Percentiles rank a stretch among this genome's conserved stretches.
These are phyloP conservation scores for Calocybe cyanea DNA, from an alignment of 768 basidiomycete genomes.

Conservation along the genomic window DNA sequence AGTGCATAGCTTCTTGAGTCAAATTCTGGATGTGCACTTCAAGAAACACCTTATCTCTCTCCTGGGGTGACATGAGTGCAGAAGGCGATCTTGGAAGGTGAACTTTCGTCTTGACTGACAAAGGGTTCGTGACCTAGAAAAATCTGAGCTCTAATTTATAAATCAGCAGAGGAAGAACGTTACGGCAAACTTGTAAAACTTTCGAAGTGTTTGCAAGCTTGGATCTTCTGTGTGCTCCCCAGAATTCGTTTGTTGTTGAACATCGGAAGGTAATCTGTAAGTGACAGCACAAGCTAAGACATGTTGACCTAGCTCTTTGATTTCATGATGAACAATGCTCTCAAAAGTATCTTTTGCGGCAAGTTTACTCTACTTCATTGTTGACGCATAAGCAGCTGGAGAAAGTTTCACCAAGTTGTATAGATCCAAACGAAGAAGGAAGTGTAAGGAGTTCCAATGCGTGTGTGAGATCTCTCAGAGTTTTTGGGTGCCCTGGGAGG, in stretches of 20 bases:
- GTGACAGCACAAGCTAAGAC: slow-evolving; percentile 82
- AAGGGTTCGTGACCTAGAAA: slow-evolving; percentile 82
- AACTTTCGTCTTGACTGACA: slow-evolving; percentile 94
- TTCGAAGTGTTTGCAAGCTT: slow-evolving; percentile 66
- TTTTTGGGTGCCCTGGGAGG: slow-evolving; percentile 75
- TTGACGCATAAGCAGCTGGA: slow-evolving; percentile 78
- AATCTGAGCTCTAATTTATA: neutral
- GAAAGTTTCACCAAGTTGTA: slow-evolving; percentile 89
- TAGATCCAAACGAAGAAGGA: slow-evolving; percentile 79
- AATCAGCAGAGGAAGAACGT: neutral
- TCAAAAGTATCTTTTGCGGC: slow-evolving; percentile 59
- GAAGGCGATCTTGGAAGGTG: slow-evolving; percentile 73
- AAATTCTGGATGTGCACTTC: slow-evolving; percentile 93
- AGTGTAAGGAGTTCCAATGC: slow-evolving; percentile 77
- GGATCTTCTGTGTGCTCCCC: slow-evolving; percentile 51
- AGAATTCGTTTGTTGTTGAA: slow-evolving; percentile 45
- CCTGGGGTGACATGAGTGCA: slow-evolving; percentile 55
- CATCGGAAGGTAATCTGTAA: slow-evolving; percentile 68
- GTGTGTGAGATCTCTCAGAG: slow-evolving; percentile 76
- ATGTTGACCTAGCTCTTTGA: slow-evolving; percentile 92
- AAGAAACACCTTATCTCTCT: slow-evolving; percentile 82
- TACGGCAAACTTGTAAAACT: slow-evolving; percentile 91
- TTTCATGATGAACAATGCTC: slow-evolving; percentile 75
- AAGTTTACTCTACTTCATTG: slow-evolving; percentile 63
- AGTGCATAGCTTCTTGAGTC: slow-evolving; percentile 71